Evolutionary conservation across 176 grass and related monocot species (phyloP), one percentile per base, ranked within the genome.

Genomic region (Hsuehochloa calcarea): DNA sequence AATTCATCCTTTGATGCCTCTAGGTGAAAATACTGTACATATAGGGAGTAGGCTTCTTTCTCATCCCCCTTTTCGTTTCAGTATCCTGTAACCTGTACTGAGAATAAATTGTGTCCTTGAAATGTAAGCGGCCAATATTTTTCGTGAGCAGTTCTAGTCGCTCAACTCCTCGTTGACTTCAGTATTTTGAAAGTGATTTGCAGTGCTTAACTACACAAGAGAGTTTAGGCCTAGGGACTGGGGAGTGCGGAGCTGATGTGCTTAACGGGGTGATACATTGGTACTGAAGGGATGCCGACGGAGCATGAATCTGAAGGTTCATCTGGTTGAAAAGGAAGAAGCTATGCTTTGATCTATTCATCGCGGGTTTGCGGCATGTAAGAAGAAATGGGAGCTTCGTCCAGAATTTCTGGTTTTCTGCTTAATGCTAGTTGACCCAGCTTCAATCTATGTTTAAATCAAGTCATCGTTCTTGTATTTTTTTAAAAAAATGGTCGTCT

Each of bases 11-110:
- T 65, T 59, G 84, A 29, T 90, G 73, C 78, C 8, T 38, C 74
- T 67, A 78, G 79, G 15, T 65, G 56, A 66, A 68, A 65, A 76
- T 79, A 79, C 59, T 90, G 80, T 87, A 74, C 41, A 83, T 83
- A 90, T 52, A 73, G 49, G 55, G 40, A 78, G 17, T 68, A 89
- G 82, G 19, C 44, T 47, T 70, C 1, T 64, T 40, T 58, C 62
- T 50, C 20, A 10, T n/a, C 65, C 14, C 2, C 65, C 15, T 54
- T 10, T 68, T 61, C 35, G 17, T 68, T 74, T 49, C 60, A 60
- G 69, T 19, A 6, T 65, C 40, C 20, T 46, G 54, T 80, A 68
- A 41, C 65, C 14, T 75, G 70, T 49, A 85, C 15, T 41, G 27
- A 29, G 70, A 85, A 85, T 84, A 89, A 88, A 77, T 46, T 56